Evolutionary conservation across 1,284 basidiomycete species (phyloP).

Genomic region (Xerocomus nothofagi): DNA sequence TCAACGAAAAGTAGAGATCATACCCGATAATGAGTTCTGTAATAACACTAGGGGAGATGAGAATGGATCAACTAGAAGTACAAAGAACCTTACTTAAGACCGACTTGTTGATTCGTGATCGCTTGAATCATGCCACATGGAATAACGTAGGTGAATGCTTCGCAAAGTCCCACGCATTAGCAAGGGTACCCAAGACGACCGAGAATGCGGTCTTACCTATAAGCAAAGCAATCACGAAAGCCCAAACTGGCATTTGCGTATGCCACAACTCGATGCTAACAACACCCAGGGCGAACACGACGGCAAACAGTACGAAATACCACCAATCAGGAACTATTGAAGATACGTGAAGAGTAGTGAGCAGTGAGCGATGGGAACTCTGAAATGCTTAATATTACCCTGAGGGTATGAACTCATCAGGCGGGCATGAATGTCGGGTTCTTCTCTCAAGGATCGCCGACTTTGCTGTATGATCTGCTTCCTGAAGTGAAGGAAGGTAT

Average conservation of each 20-base stretch:
- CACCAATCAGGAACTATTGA: slow-evolving; percentile 35
- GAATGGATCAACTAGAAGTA: not conserved
- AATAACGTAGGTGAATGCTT: slow-evolving; percentile 44
- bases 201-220: slow-evolving; percentile 31
- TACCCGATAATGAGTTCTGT: slow-evolving; percentile 51
- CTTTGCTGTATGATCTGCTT: slow-evolving; percentile 54
- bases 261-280: slow-evolving; percentile 59
- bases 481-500: slow-evolving; percentile 66
- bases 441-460: slow-evolving; percentile 51
- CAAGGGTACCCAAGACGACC: slow-evolving; percentile 31
- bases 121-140: slow-evolving; percentile 50
- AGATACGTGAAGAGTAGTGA: not conserved
- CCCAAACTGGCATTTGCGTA: slow-evolving; percentile 58
- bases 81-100: slow-evolving; percentile 35
- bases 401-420: slow-evolving; percentile 69
- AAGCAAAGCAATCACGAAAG: slow-evolving; percentile 43
- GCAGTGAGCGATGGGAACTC: not conserved
- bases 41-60: slow-evolving; percentile 34
- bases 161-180: slow-evolving; percentile 10
- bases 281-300: slow-evolving; percentile 54
- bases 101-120: slow-evolving; percentile 45
- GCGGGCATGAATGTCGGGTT: slow-evolving; percentile 67
- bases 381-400: slow-evolving; percentile 16
- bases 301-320: slow-evolving; percentile 33
- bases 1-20: not conserved